Evolutionary conservation across 2,329 filamentous ascomycete genomes (phyloP), one percentile per base, ranked within the genome.

Genomic region (Nemania sp.): DNA sequence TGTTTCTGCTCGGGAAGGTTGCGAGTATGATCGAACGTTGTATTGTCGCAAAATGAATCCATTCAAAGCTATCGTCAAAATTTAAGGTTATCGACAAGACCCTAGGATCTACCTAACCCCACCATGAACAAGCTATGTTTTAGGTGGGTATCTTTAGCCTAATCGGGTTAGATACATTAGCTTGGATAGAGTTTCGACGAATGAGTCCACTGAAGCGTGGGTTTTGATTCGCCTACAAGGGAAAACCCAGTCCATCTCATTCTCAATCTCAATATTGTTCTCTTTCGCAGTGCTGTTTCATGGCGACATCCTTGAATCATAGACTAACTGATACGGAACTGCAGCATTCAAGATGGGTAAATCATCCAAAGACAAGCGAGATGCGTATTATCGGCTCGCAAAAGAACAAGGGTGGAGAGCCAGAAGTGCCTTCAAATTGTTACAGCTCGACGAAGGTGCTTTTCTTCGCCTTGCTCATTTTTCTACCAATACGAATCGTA

Each of bases 381-480:
- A 99, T 72, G 92, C 92, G 40, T 99, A 99, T 75, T 99, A 99
- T 69, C 85, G 94, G 49, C 88, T 99, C 7, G 94, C 94, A 15
- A 99, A 99, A 75, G 94, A 99, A 73, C 94, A 99, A 78, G 95
- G 95, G 61, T 99, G 94, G 93, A 89, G 94, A 30, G 94, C 94
- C 23, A 84, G 94, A 53, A 96, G 91, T 62, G 94, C 94, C 7
- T 99, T 97, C 78, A 99, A 99, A 74, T 83, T 99, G 20, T 84
- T 99, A 11, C 94, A 99, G 73, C 84, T 99, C 20, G 92, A 99
- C 71, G 91, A 87, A 76, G 84, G 84, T 85, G 54, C 12, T 23
- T 49, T 12, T 42, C 3, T 11, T 5, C 4, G 8, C 28, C 36
- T 39, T 15, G 7, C 24, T 39, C 44, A 30, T 33, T 14, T 39